Evolutionary conservation across 331 rosid genomes (phyloP).

Genomic region (Quercus phellos): DNA sequence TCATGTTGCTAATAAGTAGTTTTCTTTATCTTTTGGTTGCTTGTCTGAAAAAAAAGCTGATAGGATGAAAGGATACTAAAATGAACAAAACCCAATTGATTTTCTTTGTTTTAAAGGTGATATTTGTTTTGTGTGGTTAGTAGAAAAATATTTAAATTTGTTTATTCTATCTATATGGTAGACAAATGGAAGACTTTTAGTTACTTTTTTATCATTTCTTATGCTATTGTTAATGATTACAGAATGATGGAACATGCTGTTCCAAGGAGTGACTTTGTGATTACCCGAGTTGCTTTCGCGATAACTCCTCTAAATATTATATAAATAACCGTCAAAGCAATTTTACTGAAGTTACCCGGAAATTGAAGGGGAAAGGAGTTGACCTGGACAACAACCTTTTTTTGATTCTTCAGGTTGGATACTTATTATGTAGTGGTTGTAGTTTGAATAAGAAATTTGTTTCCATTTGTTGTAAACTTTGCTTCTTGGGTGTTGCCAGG

Average conservation of each 20-base stretch:
- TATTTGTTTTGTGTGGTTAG: background rate
- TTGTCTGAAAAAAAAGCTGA: background rate
- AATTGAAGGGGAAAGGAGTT: conserved; percentile 88
- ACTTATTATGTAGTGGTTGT: background rate
- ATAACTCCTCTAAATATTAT: conserved; percentile 84
- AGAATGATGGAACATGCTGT: conserved; percentile 76
- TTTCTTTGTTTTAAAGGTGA: background rate
- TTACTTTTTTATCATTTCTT: background rate
- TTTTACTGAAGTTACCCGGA: conserved; percentile 37
- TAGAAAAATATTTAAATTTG: background rate
- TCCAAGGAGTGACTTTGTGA: conserved; percentile 78
- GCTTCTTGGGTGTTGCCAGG: conserved; percentile 46
- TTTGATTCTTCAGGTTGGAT: conserved; percentile 78
- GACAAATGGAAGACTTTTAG: background rate
- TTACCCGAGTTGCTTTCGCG: conserved; percentile 80
- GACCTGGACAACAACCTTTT: conserved; percentile 92
- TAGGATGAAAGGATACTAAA: background rate
- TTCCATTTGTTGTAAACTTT: conserved; percentile 19
- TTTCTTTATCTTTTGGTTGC: background rate
- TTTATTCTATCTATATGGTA: background rate
- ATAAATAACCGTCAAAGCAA: conserved; percentile 65
- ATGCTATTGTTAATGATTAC: conserved; percentile 4
- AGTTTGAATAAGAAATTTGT: background rate
- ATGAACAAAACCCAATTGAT: background rate
- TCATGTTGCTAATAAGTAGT: background rate